Conservation (phyloP, 768 basidiomycete genomes). For the Cantharellus anzutake region DNA sequence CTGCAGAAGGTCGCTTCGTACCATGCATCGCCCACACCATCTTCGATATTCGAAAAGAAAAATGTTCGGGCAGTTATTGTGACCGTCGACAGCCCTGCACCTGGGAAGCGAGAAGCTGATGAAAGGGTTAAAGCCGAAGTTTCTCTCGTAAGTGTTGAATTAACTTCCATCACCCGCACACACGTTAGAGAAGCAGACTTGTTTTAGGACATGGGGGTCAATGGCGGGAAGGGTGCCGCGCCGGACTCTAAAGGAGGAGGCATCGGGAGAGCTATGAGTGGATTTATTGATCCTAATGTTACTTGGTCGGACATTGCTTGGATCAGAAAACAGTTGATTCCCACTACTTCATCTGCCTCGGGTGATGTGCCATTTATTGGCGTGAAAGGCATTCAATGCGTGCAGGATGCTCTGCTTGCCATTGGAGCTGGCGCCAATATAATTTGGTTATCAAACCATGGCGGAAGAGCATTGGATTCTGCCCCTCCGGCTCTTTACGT, state of each 20-base stretch:
- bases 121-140: slow-evolving; percentile 1
- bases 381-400: slow-evolving; percentile 19
- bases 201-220: neutral
- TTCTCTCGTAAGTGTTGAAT: neutral
- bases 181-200: neutral
- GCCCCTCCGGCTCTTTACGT: neutral
- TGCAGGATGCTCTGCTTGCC: slow-evolving; percentile 20
- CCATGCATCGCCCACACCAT: neutral
- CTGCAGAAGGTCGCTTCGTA: neutral
- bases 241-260: slow-evolving; percentile 1
- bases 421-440: slow-evolving; percentile 19
- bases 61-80: slow-evolving; percentile 46
- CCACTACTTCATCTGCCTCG: slow-evolving; percentile 6
- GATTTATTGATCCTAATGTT: slow-evolving; percentile 7
- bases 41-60: neutral
- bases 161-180: neutral
- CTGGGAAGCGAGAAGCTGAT: slow-evolving; percentile 65
- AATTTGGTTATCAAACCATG: slow-evolving; percentile 24
- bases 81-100: slow-evolving; percentile 76
- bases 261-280: slow-evolving; percentile 2
- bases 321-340: neutral
- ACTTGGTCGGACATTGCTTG: slow-evolving; percentile 5
- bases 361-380: slow-evolving; percentile 10
- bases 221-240: neutral
- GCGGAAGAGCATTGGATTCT: slow-evolving; percentile 19